Evolutionary conservation across 2,329 filamentous ascomycete species (phyloP).

Genomic region (Phyllosticta citriasiana): DNA sequence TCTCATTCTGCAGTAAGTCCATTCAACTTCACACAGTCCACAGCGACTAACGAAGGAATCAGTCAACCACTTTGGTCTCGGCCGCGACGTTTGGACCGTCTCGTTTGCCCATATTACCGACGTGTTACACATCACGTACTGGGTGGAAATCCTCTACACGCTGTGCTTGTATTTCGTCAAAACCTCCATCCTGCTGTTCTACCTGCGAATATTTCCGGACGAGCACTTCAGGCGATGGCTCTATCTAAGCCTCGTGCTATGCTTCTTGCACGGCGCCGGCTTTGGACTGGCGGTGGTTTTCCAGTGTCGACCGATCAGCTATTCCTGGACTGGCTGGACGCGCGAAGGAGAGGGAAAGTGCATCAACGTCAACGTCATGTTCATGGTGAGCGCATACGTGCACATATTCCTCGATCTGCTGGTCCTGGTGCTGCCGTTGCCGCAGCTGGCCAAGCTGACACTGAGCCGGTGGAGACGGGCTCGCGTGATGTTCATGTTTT

Average conservation of each 20-base stretch:
- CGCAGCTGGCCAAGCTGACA: slow-evolving; percentile 20
- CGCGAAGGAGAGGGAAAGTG: slow-evolving; percentile 22
- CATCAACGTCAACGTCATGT: slow-evolving; percentile 26
- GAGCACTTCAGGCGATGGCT: slow-evolving; percentile 16
- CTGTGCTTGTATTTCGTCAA: slow-evolving; percentile 18
- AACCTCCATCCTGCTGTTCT: slow-evolving; percentile 24
- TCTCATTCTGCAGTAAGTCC: slow-evolving; percentile 11
- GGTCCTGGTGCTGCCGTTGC: slow-evolving; percentile 23
- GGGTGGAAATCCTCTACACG: slow-evolving; percentile 25
- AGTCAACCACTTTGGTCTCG: slow-evolving; percentile 33
- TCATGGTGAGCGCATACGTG: slow-evolving; percentile 19
- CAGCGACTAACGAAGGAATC: background rate
- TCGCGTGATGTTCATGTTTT: slow-evolving; percentile 29
- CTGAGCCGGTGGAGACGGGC: slow-evolving; percentile 22
- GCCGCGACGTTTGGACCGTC: slow-evolving; percentile 44
- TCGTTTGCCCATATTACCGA: slow-evolving; percentile 31
- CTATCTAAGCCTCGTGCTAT: slow-evolving; percentile 18
- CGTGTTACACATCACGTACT: slow-evolving; percentile 28
- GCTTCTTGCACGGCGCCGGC: slow-evolving; percentile 15
- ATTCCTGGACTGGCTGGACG: slow-evolving; percentile 25
- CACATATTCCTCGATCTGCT: slow-evolving; percentile 25
- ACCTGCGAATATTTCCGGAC: slow-evolving; percentile 23
- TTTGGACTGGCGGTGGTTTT: slow-evolving; percentile 17
- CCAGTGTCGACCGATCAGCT: slow-evolving; percentile 25
- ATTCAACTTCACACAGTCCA: too few species aligned